Evolutionary conservation across 176 grass and related monocot genomes (phyloP), one percentile per base, ranked within the genome.

Genomic region (Urochloa ruziziensis): DNA sequence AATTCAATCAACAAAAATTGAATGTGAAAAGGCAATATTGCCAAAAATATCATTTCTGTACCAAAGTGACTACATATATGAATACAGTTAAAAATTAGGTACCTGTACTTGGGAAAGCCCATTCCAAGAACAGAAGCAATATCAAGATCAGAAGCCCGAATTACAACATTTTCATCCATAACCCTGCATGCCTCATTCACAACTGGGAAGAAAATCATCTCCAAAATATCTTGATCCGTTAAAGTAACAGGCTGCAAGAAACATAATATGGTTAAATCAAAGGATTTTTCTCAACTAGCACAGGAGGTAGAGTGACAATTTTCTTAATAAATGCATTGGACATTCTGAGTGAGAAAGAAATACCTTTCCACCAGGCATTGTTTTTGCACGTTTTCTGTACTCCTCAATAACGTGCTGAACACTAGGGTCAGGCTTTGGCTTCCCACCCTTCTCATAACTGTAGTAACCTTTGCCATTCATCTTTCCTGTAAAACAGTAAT

Each of bases 61-160:
- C 44, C 32, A 1, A 67, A 37, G 13, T 36, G 52, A 52, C 25
- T 67, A 67, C 37, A 66, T 48, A 62, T 70, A n/a, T 25, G 17
- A 23, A 89, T 69, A 91, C 53, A 35, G 35, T 35, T 52, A 89
- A 36, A 75, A 18, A 64, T 60, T 67, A 34, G 24, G 35, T 80
- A 99, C 96, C 96, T 99, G 91, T 92, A 96, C 74, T 90, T 96
- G 40, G 96, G 96, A 77, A 99, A 99, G 83, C 93, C 89, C 96
- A 99, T 99, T 77, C 96, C 96, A 40, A 99, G 93, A 83, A 99
- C 75, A 83, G 96, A 96, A 73, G 96, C 87, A 42, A 99, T 96
- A 80, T 99, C 96, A 36, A 99, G 93, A 89, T 99, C 96, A 35
- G 93, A 90, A 59, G 96, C 83, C 19, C 88, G 85, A 86, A 94